Evolutionary conservation across 2,329 filamentous ascomycete species (phyloP).

Genomic region (Colletotrichum sp.): DNA sequence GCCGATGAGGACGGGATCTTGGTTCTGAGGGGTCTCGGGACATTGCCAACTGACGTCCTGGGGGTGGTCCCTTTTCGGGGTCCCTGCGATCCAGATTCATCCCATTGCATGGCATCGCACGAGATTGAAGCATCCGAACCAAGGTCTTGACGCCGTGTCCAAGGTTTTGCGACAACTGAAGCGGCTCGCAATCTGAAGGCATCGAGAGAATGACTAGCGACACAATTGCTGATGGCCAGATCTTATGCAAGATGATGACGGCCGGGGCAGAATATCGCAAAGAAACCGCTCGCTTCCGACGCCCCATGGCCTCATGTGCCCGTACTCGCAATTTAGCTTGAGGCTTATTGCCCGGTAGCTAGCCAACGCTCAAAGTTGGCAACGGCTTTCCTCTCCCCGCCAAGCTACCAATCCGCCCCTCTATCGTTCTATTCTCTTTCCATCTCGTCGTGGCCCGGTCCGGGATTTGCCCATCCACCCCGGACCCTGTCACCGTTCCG

Average conservation of each 20-base stretch:
- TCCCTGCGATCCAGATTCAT: neutral
- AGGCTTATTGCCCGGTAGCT: neutral
- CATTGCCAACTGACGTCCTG: neutral
- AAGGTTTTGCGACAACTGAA: neutral
- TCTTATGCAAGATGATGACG: neutral
- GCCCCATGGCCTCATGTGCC: neutral
- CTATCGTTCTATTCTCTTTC: slow-evolving; percentile 14
- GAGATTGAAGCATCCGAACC: neutral
- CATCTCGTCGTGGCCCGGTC: slow-evolving; percentile 10
- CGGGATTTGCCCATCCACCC: slow-evolving; percentile 4
- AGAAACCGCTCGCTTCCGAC: slow-evolving; percentile 11
- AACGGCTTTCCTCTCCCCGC: neutral
- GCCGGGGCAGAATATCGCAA: neutral
- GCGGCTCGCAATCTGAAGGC: neutral
- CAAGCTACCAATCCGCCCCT: slow-evolving; percentile 13
- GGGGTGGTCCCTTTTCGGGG: neutral
- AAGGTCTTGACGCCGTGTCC: neutral
- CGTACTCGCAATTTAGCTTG: neutral
- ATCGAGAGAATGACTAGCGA: neutral
- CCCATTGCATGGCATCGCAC: neutral
- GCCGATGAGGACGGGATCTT: neutral
- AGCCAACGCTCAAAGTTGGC: neutral
- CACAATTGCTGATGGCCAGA: neutral
- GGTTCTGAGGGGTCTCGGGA: neutral
- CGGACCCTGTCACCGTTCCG: neutral